Percentiles rank a stretch among this genome's conserved stretches.
Evolutionary conservation across 192 early-diverging fungal species (phyloP).

Genomic region (Glomus cerebriforme): DNA sequence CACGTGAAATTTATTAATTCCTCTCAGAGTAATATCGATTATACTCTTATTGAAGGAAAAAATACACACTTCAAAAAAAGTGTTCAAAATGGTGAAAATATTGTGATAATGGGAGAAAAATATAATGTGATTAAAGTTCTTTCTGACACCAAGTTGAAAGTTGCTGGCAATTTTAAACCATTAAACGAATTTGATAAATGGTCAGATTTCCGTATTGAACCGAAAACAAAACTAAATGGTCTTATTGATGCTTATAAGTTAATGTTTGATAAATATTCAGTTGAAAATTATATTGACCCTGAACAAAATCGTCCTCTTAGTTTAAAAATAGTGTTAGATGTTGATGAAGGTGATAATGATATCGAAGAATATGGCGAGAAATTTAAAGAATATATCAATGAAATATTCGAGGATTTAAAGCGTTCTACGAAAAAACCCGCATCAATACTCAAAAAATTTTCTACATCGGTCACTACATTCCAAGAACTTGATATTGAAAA

Average conservation of each 20-base stretch:
- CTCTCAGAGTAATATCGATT: background rate
- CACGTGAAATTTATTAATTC: background rate
- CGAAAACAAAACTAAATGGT: conserved; percentile 9
- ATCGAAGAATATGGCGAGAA: background rate
- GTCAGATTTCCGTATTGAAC: conserved; percentile 7
- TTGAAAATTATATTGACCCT: background rate
- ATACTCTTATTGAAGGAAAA: conserved; percentile 3
- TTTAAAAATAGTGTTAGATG: conserved; percentile 9
- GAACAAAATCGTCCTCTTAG: background rate
- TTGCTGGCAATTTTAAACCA: background rate
- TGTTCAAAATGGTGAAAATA: conserved; percentile 1
- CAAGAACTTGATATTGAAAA: conserved; percentile 2
- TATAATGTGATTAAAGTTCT: background rate
- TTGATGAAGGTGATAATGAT: background rate
- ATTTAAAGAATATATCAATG: conserved; percentile 5
- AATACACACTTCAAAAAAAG: conserved; percentile 5
- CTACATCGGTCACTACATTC: background rate
- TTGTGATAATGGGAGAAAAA: conserved; percentile 18
- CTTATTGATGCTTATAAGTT: conserved; percentile 6
- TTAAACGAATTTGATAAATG: background rate
- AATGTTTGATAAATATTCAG: conserved; percentile 20
- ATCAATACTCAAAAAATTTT: background rate
- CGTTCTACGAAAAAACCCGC: conserved; percentile 11
- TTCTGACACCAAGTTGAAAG: conserved; percentile 19
- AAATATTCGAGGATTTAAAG: background rate